Evolutionary conservation across 768 basidiomycete species (phyloP).

Genomic region (Holtermanniella nyarrowii): DNA sequence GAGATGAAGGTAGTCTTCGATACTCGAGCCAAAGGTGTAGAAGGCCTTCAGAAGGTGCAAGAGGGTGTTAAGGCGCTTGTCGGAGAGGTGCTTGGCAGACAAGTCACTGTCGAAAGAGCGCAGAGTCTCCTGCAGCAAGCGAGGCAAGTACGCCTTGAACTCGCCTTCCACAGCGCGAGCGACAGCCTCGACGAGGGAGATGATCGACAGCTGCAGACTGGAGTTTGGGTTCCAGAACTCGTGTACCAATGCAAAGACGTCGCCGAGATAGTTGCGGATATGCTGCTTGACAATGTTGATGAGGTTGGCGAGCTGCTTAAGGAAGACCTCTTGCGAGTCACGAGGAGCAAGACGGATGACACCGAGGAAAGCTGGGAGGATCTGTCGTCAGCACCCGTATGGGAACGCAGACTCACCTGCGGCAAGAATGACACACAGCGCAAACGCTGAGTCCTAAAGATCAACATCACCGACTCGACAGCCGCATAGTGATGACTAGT

Average conservation of each 20-base stretch:
- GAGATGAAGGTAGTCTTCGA: conserved; percentile 95
- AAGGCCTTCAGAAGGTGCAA: conserved; percentile 91
- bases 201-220: conserved; percentile 80
- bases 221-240: conserved; percentile 70
- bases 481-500: conserved; percentile 81
- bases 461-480: conserved; percentile 96
- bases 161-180: conserved; percentile 91
- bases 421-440: conserved; percentile 93
- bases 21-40: conserved; percentile 86
- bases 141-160: conserved; percentile 90
- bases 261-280: conserved; percentile 78
- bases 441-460: conserved; percentile 94
- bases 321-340: conserved; percentile 67
- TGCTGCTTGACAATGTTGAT: conserved; percentile 96
- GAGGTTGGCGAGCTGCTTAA: conserved; percentile 90
- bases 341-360: conserved; percentile 69
- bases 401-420: conserved; percentile 50
- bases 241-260: conserved; percentile 71
- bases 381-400: conserved; percentile 37
- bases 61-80: conserved; percentile 53
- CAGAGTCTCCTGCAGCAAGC: conserved; percentile 75
- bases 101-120: conserved; percentile 48
- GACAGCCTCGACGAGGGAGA: conserved; percentile 81
- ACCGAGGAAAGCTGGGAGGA: conserved; percentile 85
- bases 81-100: conserved; percentile 40